Conservation (phyloP, 129 eudicot species). For the Sambucus nigra region DNA sequence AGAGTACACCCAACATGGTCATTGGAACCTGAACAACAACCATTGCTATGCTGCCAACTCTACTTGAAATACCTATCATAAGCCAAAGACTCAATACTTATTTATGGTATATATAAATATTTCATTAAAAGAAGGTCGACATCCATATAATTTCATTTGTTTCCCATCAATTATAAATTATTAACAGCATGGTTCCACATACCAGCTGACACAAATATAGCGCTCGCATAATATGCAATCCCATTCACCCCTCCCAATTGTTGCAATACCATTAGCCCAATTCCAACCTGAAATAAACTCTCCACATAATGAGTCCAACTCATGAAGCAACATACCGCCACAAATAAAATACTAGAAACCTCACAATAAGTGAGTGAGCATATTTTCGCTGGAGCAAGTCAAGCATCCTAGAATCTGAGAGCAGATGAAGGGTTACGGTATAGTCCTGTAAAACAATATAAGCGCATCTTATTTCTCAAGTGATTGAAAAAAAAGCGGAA, state of each 20-base stretch:
- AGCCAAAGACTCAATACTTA: background rate
- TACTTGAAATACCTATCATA: slow-evolving; percentile 57
- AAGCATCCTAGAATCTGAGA: slow-evolving; percentile 31
- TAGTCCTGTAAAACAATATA: slow-evolving; percentile 47
- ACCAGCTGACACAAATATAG: slow-evolving; percentile 84
- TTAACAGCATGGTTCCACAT: slow-evolving; percentile 1
- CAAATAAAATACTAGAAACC: slow-evolving; percentile 8
- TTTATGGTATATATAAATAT: background rate
- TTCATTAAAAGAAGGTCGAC: background rate
- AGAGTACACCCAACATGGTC: slow-evolving; percentile 53
- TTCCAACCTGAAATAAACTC: slow-evolving; percentile 51
- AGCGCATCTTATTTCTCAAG: background rate
- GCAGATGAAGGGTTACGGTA: slow-evolving; percentile 50
- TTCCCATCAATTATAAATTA: background rate
- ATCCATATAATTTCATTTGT: slow-evolving; percentile 3
- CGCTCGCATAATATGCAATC: slow-evolving; percentile 64
- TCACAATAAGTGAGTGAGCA: slow-evolving; percentile 60
- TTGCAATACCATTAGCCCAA: slow-evolving; percentile 81
- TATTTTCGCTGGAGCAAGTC: slow-evolving; percentile 68
- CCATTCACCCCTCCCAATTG: slow-evolving; percentile 89
- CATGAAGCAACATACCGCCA: slow-evolving; percentile 1
- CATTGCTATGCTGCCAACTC: slow-evolving; percentile 63
- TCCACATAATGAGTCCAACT: background rate
- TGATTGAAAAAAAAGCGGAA: background rate
- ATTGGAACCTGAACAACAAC: slow-evolving; percentile 83